phyloP scores from a whole-genome alignment of 1,284 basidiomycete species.

The Moesziomyces sp. region DNA sequence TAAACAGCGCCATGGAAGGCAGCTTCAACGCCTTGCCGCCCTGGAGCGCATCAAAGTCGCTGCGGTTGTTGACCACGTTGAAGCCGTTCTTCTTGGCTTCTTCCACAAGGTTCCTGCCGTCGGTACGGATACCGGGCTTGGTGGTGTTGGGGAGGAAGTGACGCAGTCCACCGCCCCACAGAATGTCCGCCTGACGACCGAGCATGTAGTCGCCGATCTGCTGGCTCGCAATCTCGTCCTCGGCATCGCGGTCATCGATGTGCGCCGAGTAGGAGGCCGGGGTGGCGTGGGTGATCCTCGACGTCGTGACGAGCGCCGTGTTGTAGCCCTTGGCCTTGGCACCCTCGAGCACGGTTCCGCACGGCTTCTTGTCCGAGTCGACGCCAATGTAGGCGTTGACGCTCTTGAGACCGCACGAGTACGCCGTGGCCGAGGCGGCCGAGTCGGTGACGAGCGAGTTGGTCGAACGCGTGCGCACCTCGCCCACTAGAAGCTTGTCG shows the following conservation, averaged over 20 bases:
- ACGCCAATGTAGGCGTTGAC: constrained; percentile 66
- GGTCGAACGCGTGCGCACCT: constrained; percentile 62
- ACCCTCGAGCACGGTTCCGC: constrained; percentile 66
- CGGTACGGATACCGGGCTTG: constrained; percentile 55
- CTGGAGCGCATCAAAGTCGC: constrained; percentile 59
- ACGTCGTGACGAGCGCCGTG: constrained; percentile 64
- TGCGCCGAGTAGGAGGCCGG: constrained; percentile 64
- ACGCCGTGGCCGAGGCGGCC: constrained; percentile 66
- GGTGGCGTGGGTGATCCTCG: constrained; percentile 67
- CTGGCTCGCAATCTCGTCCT: constrained; percentile 65
- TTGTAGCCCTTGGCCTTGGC: constrained; percentile 65
- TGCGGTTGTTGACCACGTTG: constrained; percentile 50
- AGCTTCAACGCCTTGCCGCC: constrained; percentile 32
- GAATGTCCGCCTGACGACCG: constrained; percentile 61
- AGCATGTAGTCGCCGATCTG: constrained; percentile 62
- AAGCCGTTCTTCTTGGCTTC: constrained; percentile 59
- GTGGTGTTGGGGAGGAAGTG: constrained; percentile 65
- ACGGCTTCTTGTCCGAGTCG: constrained; percentile 64
- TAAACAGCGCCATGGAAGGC: constrained; percentile 59
- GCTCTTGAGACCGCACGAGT: constrained; percentile 63
- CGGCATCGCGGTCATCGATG: constrained; percentile 64
- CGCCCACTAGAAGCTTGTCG: constrained; percentile 64
- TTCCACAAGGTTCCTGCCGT: constrained; percentile 58
- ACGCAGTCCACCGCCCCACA: constrained; percentile 64
- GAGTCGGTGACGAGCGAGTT: constrained; percentile 67